Evolutionary conservation across 768 basidiomycete genomes (phyloP), one percentile per base, ranked within the genome.

Genomic region (Xerocomus spinulosus): DNA sequence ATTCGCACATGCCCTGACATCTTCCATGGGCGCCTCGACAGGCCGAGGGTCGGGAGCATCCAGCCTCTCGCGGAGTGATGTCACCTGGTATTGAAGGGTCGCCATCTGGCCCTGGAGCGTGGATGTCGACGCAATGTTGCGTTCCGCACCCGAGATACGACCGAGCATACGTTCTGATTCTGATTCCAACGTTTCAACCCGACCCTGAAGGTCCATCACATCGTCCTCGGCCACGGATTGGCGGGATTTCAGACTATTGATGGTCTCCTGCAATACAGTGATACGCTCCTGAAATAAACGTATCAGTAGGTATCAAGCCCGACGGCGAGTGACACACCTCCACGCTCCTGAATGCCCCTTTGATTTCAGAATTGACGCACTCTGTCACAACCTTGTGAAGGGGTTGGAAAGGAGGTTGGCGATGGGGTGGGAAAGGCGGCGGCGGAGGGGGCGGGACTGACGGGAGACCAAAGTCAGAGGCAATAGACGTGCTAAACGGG

Each of bases 101-200:
- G 39, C 44, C 44, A 67, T 53, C 34, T 65, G 65, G 9, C 51
- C 53, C 35, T 59, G 66, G 3, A 67, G 43, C 21, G 40, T 54
- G 29, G 67, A 63, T 39, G 69, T 29, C 24, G 65, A 49, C 3
- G 67, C 60, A 46, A 65, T 56, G 44, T 65, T 67, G 33, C 67
- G 62, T 30, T 67, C 67, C 6, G 56, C 62, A 17, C 55, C 50
- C 2, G 48, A 50, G 12, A 67, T 49, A 13, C 65, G 67, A 32
- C 53, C 57, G 15, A 68, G 52, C 25, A 68, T 35, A 9, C 54
- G 43, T n/a, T 66, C 57, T 30, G 65, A 62, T 23, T 68, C 65
- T 2, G 69, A 63, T 23, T 70, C 66, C 6, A 79, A 57, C 33
- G 50, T 65, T 6, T 75, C 71, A 12, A 77, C 54, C 38, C 72